phyloP scores from a whole-genome alignment of 495 filamentous ascomycete species.

The Pseudomonodictys pantanalensis region DNA sequence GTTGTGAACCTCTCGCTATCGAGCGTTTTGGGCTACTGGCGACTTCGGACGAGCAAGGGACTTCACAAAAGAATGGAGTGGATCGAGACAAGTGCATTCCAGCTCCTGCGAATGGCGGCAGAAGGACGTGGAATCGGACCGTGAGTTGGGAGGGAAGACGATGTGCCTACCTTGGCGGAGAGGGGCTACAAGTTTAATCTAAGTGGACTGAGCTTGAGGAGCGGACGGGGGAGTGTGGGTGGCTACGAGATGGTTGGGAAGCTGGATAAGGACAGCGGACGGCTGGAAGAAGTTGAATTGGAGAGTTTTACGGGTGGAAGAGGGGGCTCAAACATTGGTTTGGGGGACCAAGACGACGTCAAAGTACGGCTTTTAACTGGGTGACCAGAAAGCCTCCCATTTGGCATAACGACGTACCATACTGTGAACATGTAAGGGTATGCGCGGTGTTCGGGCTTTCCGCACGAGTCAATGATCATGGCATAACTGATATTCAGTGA shows the following conservation, averaged over 20 bases:
- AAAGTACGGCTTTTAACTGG: too few relatives aligned
- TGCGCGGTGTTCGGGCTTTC: too few relatives aligned
- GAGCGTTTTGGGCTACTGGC: not conserved
- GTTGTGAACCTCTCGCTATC: not conserved
- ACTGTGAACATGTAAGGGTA: too few relatives aligned
- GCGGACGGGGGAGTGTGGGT: not conserved
- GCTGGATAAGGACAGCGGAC: not conserved
- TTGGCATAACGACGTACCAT: too few relatives aligned
- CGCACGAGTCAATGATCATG: too few relatives aligned
- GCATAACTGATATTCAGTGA: too few relatives aligned
- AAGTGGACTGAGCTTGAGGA: not conserved
- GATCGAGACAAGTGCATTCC: not conserved
- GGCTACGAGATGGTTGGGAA: not conserved
- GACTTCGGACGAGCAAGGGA: not conserved
- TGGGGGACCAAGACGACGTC: too few relatives aligned
- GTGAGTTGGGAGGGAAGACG: not conserved
- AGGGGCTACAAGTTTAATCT: not conserved
- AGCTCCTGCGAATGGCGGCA: not conserved
- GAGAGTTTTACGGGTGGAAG: not conserved
- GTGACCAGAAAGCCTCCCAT: too few relatives aligned
- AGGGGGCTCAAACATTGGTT: too few relatives aligned
- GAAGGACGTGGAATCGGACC: not conserved
- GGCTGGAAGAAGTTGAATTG: not conserved
- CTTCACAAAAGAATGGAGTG: not conserved
- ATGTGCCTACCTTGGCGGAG: not conserved